Evolutionary conservation across 2,329 filamentous ascomycete species (phyloP), one percentile per base, ranked within the genome.

Genomic region (Exophiala bonariae): DNA sequence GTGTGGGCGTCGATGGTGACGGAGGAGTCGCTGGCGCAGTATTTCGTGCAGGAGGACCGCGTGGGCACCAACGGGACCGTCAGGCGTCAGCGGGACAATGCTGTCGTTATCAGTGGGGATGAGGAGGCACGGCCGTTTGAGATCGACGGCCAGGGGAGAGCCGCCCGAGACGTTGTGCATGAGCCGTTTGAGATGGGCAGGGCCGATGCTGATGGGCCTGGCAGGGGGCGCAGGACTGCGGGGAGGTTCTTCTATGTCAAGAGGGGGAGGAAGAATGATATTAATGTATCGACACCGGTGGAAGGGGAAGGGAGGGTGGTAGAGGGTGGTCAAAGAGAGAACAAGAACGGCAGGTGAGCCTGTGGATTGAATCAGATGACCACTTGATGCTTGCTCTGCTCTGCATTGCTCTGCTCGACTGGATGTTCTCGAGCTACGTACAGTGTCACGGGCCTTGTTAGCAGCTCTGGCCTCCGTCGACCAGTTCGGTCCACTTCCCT

Each of bases 191-290:
- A 75, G 1, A 78, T 78, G 44, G 4, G 10, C 14, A 22, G 19
- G 20, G 87, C 88, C 0, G 74, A 78, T 13, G 81, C 78, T 59
- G 52, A 42, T n/a, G n/a, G n/a, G n/a, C n/a, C n/a, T n/a, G n/a
- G 10, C 89, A 76, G 42, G 78, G 78, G 3, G 87, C 87, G 23
- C 89, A 75, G 44, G 78, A 78, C 3, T 87, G 87, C 11, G 80
- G 77, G n/a, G n/a, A n/a, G n/a, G 55, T 95, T 85, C 60, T 92
- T 95, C 58, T 82, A 92, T 6, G 89, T 93, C 2, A 80, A 88
- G 54, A 52, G 49, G 26, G 30, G 19, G 3, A 40, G 41, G 23
- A 30, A 41, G 16, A 38, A 36, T 32, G 31, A 42, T n/a, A 35
- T 13, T 9, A 36, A 13, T n/a, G n/a, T n/a, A n/a, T n/a, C n/a